Evolutionary conservation across 352 stramenopile species (phyloP).

Genomic region (Pseudoperonospora humuli): DNA sequence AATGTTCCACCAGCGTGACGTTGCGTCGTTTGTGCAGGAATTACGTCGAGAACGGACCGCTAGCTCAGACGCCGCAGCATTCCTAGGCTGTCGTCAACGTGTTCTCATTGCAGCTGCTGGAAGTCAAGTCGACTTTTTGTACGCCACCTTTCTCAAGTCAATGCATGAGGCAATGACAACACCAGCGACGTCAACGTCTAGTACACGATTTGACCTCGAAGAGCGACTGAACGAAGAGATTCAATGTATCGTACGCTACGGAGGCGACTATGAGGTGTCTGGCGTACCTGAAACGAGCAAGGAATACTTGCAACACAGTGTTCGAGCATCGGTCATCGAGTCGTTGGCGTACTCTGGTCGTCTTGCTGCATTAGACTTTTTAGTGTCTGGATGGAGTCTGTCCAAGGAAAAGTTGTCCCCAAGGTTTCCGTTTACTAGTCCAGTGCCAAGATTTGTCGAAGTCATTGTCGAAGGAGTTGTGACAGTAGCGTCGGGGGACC

Average conservation of each 20-base stretch:
- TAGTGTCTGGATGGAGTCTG: slow-evolving; percentile 41
- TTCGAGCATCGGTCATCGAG: slow-evolving; percentile 36
- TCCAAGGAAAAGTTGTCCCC: slow-evolving; percentile 1
- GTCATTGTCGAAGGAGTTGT: slow-evolving; percentile 48
- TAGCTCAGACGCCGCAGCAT: slow-evolving; percentile 27
- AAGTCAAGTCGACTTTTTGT: slow-evolving; percentile 40
- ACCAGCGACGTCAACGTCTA: slow-evolving; percentile 6
- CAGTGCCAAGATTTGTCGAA: slow-evolving; percentile 52
- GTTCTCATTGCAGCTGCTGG: slow-evolving; percentile 32
- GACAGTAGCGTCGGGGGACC: slow-evolving; percentile 39
- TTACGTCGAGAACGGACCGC: slow-evolving; percentile 25
- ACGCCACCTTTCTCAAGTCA: slow-evolving; percentile 33
- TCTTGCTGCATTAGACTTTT: slow-evolving; percentile 48
- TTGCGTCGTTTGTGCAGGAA: slow-evolving; percentile 37
- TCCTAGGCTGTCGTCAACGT: slow-evolving; percentile 33
- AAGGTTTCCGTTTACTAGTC: slow-evolving; percentile 27
- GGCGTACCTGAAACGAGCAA: slow-evolving; percentile 37
- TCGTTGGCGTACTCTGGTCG: slow-evolving; percentile 42
- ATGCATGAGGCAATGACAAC: slow-evolving; percentile 27
- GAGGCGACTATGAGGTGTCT: slow-evolving; percentile 31
- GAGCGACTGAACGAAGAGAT: slow-evolving; percentile 45
- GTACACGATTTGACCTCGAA: slow-evolving; percentile 34
- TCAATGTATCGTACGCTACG: slow-evolving; percentile 25
- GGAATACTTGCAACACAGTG: slow-evolving; percentile 23
- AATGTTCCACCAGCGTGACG: slow-evolving; percentile 57